Evolutionary conservation across 2,329 filamentous ascomycete species (phyloP).

Genomic region (Botrytis galanthina): DNA sequence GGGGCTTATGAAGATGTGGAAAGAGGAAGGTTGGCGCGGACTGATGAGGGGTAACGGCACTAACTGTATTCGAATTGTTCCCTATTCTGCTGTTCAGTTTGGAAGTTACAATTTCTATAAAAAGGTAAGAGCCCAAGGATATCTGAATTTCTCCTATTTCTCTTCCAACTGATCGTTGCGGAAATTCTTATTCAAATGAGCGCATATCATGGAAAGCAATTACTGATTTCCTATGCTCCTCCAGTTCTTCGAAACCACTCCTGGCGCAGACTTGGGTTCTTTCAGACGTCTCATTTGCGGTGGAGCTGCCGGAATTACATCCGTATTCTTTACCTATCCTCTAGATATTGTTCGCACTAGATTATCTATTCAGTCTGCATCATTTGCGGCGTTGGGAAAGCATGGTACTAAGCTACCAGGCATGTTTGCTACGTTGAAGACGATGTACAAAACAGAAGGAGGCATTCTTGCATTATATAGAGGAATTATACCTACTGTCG

Average conservation of each 20-base stretch:
- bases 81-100: constrained; percentile 97
- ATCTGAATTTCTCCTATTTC: not conserved
- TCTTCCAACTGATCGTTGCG: not conserved
- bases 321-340: constrained; percentile 91
- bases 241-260: constrained; percentile 71
- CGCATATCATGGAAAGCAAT: not conserved
- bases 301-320: constrained; percentile 89
- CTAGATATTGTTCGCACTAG: constrained; percentile 96
- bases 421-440: constrained; percentile 80
- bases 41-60: constrained; percentile 98
- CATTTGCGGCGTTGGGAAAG: constrained; percentile 72
- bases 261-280: constrained; percentile 71
- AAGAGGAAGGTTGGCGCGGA: constrained; percentile 92
- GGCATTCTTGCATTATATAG: constrained; percentile 84
- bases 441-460: constrained; percentile 91
- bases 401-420: constrained; percentile 70
- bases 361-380: constrained; percentile 95
- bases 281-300: constrained; percentile 81
- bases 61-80: constrained; percentile 97
- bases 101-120: constrained; percentile 98
- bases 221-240: constrained; percentile 7
- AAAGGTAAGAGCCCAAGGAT: constrained; percentile 56
- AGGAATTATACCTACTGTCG: constrained; percentile 89
- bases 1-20: constrained; percentile 92
- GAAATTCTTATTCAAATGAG: not conserved